Percentiles rank a stretch among this genome's conserved stretches.
These are phyloP conservation scores for Pleurotus salmoneostramineus DNA, from an alignment of 768 basidiomycete species.

Conservation along the genomic window DNA sequence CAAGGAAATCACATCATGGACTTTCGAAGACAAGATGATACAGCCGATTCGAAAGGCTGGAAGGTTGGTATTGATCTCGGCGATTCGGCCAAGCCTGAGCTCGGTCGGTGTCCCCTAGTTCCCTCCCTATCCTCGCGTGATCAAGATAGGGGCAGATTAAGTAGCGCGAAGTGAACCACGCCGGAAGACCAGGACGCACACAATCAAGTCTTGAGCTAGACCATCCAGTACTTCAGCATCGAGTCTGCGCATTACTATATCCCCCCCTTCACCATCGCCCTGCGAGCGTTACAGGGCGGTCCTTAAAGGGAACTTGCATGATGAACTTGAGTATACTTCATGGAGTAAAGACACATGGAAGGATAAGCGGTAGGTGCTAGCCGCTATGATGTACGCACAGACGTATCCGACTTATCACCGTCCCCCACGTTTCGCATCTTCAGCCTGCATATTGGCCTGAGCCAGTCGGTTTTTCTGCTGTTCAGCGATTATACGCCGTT, in stretches of 20 bases:
- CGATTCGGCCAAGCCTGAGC: background rate
- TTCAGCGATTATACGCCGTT: slow-evolving; percentile 77
- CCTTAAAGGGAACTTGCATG: no score
- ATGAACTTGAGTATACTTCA: no score
- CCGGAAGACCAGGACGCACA: no score
- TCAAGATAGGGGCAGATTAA: no score
- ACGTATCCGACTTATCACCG: background rate
- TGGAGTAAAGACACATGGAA: background rate
- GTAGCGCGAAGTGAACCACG: no score
- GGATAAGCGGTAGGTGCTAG: background rate
- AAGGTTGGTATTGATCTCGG: background rate
- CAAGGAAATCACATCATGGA: background rate
- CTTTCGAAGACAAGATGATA: background rate
- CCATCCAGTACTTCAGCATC: no score
- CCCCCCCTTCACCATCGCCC: no score
- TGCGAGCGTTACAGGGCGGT: no score
- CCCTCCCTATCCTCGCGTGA: no score
- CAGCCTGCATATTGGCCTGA: slow-evolving; percentile 27
- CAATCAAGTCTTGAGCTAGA: no score
- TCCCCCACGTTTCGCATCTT: slow-evolving; percentile 1
- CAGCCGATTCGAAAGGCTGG: background rate
- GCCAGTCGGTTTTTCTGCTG: slow-evolving; percentile 72
- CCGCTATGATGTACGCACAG: background rate
- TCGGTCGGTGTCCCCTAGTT: no score
- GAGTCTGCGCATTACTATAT: no score